Conservation (phyloP, 331 rosid species). For the Phaseolus coccineus region DNA sequence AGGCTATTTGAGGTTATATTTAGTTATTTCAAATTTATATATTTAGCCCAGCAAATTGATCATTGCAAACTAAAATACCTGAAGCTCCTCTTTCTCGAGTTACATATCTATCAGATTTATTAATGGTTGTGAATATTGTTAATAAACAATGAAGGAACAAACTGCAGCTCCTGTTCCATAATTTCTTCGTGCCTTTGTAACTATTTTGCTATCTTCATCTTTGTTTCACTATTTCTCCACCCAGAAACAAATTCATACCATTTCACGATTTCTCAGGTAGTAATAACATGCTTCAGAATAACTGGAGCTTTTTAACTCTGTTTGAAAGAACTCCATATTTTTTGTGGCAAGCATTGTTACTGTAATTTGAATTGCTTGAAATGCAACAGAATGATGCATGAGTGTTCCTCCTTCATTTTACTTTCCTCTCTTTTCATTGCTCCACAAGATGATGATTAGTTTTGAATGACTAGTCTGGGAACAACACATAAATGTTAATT, state of each 20-base stretch:
- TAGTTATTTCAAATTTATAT: too few species aligned
- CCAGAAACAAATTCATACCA: not conserved
- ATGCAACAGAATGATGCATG: not conserved
- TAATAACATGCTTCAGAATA: not conserved
- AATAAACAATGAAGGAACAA: too few species aligned
- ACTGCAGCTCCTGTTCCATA: not conserved
- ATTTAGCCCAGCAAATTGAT: not conserved
- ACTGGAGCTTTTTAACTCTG: not conserved
- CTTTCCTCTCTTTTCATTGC: not conserved
- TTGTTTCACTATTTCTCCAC: not conserved
- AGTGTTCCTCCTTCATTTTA: not conserved
- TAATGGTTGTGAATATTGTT: not conserved
- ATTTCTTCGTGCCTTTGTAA: not conserved
- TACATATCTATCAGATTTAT: not conserved
- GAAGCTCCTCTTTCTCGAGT: not conserved
- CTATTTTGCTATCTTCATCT: not conserved
- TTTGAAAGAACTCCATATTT: not conserved
- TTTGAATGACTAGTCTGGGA: slow-evolving; percentile 12
- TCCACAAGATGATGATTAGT: not conserved
- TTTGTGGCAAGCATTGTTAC: not conserved
- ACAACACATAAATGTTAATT: not conserved
- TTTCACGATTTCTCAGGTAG: not conserved
- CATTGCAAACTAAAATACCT: too few species aligned
- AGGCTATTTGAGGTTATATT: not conserved
- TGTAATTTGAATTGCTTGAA: slow-evolving; percentile 10